Conservation (phyloP, 164 flowering plant species). For the Aristolochia fimbriata region DNA sequence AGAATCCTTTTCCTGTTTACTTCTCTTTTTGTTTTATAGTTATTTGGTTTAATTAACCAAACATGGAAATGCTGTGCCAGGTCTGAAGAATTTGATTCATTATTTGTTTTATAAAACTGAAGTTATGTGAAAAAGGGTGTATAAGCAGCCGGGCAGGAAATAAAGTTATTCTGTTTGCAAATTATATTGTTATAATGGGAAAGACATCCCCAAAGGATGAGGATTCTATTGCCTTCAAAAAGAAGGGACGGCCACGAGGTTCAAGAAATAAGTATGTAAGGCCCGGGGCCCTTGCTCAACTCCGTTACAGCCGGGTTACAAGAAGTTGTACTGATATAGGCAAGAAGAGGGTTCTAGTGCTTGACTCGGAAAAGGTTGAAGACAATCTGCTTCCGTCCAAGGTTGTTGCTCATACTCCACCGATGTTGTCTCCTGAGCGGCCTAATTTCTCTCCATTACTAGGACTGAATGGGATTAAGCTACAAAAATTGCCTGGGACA, state of each 20-base stretch:
- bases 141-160: too few relatives aligned
- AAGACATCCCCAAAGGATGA: slow-evolving; percentile 46
- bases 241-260: slow-evolving; percentile 32
- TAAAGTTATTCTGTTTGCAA: too few relatives aligned
- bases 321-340: slow-evolving; percentile 72
- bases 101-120: too few relatives aligned
- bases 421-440: slow-evolving; percentile 41
- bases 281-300: slow-evolving; percentile 77
- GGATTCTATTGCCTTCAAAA: slow-evolving; percentile 24
- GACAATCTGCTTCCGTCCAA: slow-evolving; percentile 13
- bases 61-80: too few relatives aligned
- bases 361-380: slow-evolving; percentile 27
- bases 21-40: too few relatives aligned
- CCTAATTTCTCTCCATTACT: slow-evolving; percentile 11
- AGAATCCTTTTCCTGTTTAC: too few relatives aligned
- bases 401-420: slow-evolving; percentile 17
- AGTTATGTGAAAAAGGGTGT: too few relatives aligned
- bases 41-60: too few relatives aligned
- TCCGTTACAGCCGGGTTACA: slow-evolving; percentile 42
- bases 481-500: slow-evolving; percentile 34
- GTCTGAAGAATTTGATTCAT: too few relatives aligned
- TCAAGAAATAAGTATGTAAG: slow-evolving; percentile 49
- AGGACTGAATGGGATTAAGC: slow-evolving; percentile 19
- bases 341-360: slow-evolving; percentile 57
- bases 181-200: slow-evolving; percentile 31